Base-by-base conservation (phyloP, 148 eudicot species). In the Vaccinium macrocarpon region DNA sequence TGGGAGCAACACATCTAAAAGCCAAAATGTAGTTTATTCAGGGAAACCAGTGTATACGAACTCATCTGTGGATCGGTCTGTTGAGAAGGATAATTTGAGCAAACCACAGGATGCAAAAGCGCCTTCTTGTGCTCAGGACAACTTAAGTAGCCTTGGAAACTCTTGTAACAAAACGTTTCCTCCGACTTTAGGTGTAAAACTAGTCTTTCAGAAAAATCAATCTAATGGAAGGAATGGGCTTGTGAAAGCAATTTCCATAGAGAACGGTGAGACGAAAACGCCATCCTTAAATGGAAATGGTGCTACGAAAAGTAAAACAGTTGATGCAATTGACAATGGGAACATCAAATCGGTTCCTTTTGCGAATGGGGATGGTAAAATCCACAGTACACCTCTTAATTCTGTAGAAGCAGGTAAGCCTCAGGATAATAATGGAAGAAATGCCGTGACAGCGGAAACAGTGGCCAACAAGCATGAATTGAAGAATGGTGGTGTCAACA, bases 301-400 rank as follows among this genome's bases (percentile, higher is more conserved):
- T 70, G 75, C 61, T 53, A 29, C 84, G 72, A 84, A 62, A 64
- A 87, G 81, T 84, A 83, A 81, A 71, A 78, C 86, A 80, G 80
- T 80, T 82, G 81, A 72, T 78, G 87, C 84, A 48, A 70, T 73
- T 80, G 71, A 80, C 73, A 50, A 50, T 48, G 88, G 76, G 84
- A 88, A 27, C 83, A 78, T 80, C 74, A 81, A 80, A 74, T 51
- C 56, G 10, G 48, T 71, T 78, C 71, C 79, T 77, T 81, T 84
- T 29, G 88, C 84, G 62, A 91, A 92, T 90, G 92, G 95, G 70
- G 90, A 89, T 82, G 90, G 92, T 23, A 86, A 86, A 86, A 78
- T 70, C 59, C 87, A 86, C 48, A 81, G 87, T 87, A 70, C 82
- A 56, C 80, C 21, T 51, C 66, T 48, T 72, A 84, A 71, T 82